Evolutionary conservation across 2,329 filamentous ascomycete species (phyloP), one percentile per base, ranked within the genome.

Genomic region (Diaporthe citriasiana): DNA sequence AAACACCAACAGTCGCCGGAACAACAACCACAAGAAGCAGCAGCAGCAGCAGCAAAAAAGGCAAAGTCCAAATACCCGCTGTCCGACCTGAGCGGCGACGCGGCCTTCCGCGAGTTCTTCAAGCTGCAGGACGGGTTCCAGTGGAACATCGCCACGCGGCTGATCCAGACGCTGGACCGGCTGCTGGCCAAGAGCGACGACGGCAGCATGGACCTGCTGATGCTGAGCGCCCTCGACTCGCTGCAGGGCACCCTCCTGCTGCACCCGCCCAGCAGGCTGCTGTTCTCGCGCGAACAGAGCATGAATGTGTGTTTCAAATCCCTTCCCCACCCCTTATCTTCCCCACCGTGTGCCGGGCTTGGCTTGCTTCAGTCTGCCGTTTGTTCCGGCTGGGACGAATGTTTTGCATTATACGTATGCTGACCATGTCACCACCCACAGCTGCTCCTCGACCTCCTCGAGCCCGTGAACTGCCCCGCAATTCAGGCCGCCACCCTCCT

Each of bases 101-200:
- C 94, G 27, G 96, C 95, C 27, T 98, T 98, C 82, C 89, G 94
- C 77, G 95, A 98, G 83, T 98, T 98, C 86, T 98, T 98, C 87
- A 95, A 97, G 82, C 83, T 98, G 77, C 97, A 99, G 83, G 95
- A 98, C 81, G 94, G 95, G 3, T 99, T 99, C 81, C 95, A 98
- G 85, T 98, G 95, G 94, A 99, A 99, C 85, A 94, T 98, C 72
- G 93, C 95, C 19, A 92, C 95, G 84, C 92, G 95, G 75, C 88
- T 98, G 75, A 92, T 98, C 76, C 91, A 92, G 70, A 97, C 94
- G 73, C 90, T 98, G 56, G 95, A 98, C 82, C 90, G 94, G 73
- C 89, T 98, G 65, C 89, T 98, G 80, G 95, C 94, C 57, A 95
- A 95, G 85, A 92, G 92, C 70, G 92, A 91, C 82, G 92, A 95